These are phyloP conservation scores for Karstenula rhodostoma DNA, from an alignment of 2,329 filamentous ascomycete genomes.

Conservation along the genomic window DNA sequence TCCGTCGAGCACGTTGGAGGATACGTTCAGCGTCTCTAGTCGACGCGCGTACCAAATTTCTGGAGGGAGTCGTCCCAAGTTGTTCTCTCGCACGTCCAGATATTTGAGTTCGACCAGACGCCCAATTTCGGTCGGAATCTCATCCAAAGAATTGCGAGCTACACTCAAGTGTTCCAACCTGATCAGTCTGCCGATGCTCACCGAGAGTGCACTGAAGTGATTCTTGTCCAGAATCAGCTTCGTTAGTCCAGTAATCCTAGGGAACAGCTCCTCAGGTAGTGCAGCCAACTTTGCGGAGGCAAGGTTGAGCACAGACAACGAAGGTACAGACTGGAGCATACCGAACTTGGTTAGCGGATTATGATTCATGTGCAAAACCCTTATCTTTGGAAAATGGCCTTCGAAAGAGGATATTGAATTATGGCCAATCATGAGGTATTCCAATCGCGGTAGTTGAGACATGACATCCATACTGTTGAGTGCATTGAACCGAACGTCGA, in stretches of 20 bases:
- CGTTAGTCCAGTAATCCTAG: slow-evolving; percentile 84
- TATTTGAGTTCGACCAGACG: slow-evolving; percentile 84
- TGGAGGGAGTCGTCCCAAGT: slow-evolving; percentile 84
- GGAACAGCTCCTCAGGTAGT: slow-evolving; percentile 85
- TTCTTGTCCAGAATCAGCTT: slow-evolving; percentile 93
- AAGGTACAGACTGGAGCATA: slow-evolving; percentile 77
- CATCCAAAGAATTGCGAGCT: slow-evolving; percentile 86
- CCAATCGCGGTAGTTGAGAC: slow-evolving; percentile 82
- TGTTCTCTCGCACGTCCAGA: slow-evolving; percentile 92
- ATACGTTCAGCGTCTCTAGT: slow-evolving; percentile 91
- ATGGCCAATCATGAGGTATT: slow-evolving; percentile 89
- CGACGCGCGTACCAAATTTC: slow-evolving; percentile 97
- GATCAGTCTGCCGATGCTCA: slow-evolving; percentile 82
- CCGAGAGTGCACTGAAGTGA: slow-evolving; percentile 89
- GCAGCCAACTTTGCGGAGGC: slow-evolving; percentile 91
- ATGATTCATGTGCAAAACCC: slow-evolving; percentile 87
- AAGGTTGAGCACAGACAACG: slow-evolving; percentile 84
- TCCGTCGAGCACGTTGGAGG: slow-evolving; percentile 88
- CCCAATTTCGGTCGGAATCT: slow-evolving; percentile 86
- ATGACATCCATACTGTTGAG: slow-evolving; percentile 90
- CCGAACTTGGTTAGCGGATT: slow-evolving; percentile 96
- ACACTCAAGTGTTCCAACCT: slow-evolving; percentile 92
- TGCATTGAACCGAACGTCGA: slow-evolving; percentile 93
- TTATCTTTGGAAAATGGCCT: slow-evolving; percentile 84
- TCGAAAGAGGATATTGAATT: slow-evolving; percentile 91